A percentile compares a stretch with the other conserved stretches of the same genome.
Evolutionary conservation across 106 monocot species (phyloP).

Genomic region (Posidonia australis): DNA sequence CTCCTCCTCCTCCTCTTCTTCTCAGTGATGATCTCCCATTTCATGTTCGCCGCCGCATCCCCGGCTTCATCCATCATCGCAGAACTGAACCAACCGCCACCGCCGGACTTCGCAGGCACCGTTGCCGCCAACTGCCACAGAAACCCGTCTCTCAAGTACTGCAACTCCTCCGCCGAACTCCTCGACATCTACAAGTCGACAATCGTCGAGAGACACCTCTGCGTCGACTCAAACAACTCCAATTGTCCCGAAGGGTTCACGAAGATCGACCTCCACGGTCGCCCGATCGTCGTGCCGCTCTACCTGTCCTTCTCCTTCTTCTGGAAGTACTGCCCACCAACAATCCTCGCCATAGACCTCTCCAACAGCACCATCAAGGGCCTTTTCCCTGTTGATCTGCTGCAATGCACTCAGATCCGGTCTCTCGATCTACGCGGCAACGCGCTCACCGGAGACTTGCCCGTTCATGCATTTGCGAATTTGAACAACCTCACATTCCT

Average conservation of each 20-base stretch:
- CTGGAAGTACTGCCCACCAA: slow-evolving; percentile 15
- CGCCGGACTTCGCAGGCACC: slow-evolving; percentile 5
- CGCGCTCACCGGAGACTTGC: slow-evolving; percentile 4
- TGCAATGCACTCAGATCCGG: slow-evolving; percentile 10
- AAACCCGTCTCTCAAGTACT: slow-evolving; percentile 20
- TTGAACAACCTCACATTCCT: slow-evolving; percentile 4
- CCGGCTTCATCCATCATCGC: slow-evolving; percentile 1
- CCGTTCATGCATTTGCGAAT: not conserved
- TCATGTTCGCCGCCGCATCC: not conserved
- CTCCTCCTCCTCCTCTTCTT: not conserved
- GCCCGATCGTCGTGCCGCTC: not conserved
- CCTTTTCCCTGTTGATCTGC: slow-evolving; percentile 9
- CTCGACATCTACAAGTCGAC: slow-evolving; percentile 18
- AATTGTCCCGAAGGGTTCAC: slow-evolving; percentile 3
- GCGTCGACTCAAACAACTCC: slow-evolving; percentile 2
- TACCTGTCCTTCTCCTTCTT: slow-evolving; percentile 11
- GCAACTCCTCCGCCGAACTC: slow-evolving; percentile 15
- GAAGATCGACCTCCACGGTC: not conserved
- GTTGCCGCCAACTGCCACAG: slow-evolving; percentile 10
- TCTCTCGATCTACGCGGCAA: slow-evolving; percentile 13
- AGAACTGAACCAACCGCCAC: slow-evolving; percentile 16
- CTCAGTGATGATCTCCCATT: not conserved
- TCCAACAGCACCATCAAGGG: slow-evolving; percentile 11
- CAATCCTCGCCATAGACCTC: slow-evolving; percentile 9
- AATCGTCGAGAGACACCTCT: slow-evolving; percentile 15